Conservation (phyloP, 352 stramenopile genomes). For the Pythium scleroteichum region DNA sequence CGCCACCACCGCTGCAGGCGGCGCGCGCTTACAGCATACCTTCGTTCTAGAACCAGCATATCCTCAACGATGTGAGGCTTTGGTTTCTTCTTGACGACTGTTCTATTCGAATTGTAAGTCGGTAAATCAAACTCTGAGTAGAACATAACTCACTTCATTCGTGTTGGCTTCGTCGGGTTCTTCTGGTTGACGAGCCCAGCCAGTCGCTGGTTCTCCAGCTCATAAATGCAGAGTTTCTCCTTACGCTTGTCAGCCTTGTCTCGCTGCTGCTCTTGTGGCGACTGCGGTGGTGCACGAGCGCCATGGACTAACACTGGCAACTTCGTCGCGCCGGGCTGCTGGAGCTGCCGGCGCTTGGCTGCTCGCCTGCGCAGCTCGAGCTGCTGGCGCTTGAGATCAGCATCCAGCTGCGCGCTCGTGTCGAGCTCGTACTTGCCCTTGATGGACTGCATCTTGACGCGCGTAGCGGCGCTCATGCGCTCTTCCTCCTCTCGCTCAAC, state of each 20-base stretch:
- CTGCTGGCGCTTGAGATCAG: constrained; percentile 52
- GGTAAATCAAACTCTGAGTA: too few species aligned
- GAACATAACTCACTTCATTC: constrained; percentile 31
- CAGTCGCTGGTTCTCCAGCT: constrained; percentile 65
- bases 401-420: constrained; percentile 43
- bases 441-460: constrained; percentile 22
- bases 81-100: constrained; percentile 33
- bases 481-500: constrained; percentile 55
- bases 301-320: constrained; percentile 8
- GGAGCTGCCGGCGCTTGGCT: constrained; percentile 4
- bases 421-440: constrained; percentile 58
- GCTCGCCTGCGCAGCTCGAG: constrained; percentile 28
- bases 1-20: constrained; percentile 67
- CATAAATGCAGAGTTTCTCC: constrained; percentile 44
- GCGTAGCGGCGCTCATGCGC: constrained; percentile 19
- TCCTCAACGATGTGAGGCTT: constrained; percentile 69
- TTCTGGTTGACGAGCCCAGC: constrained; percentile 20
- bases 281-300: constrained; percentile 3
- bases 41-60: constrained; percentile 65
- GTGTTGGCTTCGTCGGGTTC: constrained; percentile 19
- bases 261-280: constrained; percentile 37
- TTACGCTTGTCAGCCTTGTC: neutral
- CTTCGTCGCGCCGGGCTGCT: neutral
- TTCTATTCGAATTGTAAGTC: neutral
- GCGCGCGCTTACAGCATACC: constrained; percentile 46